Evolutionary conservation across 2,329 filamentous ascomycete species (phyloP).

Genomic region (Waltergamsia citrina): DNA sequence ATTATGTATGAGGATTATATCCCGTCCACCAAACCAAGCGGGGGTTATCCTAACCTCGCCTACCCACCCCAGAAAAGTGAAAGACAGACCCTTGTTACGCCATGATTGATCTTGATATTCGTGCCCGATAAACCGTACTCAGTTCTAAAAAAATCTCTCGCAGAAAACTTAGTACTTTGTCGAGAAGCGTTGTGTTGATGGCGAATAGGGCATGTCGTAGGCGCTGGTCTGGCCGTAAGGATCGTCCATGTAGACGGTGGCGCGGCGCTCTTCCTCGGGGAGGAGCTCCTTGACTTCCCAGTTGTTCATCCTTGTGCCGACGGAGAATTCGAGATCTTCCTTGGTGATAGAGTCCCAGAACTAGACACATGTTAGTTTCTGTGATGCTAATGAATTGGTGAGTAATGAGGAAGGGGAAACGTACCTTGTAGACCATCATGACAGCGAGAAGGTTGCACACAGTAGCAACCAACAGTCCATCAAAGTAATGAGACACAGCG

Average conservation of each 20-base stretch:
- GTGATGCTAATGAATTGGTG: not conserved
- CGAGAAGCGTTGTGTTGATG: constrained; percentile 31
- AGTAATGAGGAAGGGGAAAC: constrained; percentile 8
- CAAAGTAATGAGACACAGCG: constrained; percentile 80
- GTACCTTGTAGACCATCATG: constrained; percentile 99
- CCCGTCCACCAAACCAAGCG: too few species aligned
- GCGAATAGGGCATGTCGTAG: constrained; percentile 43
- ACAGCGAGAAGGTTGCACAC: constrained; percentile 88
- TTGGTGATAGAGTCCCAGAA: constrained; percentile 99
- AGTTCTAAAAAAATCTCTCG: not conserved
- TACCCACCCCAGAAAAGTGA: too few species aligned
- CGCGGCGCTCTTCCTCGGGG: constrained; percentile 68
- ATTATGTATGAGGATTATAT: too few species aligned
- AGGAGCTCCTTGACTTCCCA: constrained; percentile 96
- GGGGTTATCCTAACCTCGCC: too few species aligned
- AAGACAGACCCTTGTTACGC: too few species aligned
- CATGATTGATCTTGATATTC: too few species aligned
- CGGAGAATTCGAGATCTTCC: constrained; percentile 96
- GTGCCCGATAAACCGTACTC: not conserved
- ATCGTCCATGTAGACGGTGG: constrained; percentile 63
- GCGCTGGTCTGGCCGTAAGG: constrained; percentile 47
- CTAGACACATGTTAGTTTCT: constrained; percentile 40
- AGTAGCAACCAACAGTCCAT: constrained; percentile 89
- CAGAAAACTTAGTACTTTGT: constrained; percentile 29
- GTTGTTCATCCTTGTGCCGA: constrained; percentile 89